Evolutionary conservation across 208 protist species (phyloP).

Genomic region (Trichomonas gallinae): DNA sequence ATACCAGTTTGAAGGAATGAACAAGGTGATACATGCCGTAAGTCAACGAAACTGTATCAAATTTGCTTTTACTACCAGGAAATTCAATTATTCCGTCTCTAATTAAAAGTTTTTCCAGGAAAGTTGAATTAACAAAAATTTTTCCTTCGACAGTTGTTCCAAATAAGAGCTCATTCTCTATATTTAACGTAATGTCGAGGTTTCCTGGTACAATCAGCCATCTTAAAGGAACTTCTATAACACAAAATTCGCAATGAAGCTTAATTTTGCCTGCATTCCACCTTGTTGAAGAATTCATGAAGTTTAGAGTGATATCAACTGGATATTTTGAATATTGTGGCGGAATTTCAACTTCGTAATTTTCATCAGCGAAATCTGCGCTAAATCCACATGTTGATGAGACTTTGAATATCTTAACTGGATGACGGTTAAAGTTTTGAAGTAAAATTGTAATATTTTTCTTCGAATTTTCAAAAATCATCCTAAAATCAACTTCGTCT

Average conservation of each 20-base stretch:
- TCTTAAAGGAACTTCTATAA: neutral
- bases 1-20: neutral
- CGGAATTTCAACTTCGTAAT: neutral
- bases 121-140: neutral
- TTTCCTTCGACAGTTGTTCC: neutral
- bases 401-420: neutral
- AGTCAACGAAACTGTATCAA: too few relatives aligned
- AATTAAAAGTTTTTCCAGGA: neutral
- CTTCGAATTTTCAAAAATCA: neutral
- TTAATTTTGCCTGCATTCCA: neutral
- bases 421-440: neutral
- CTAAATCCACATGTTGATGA: neutral
- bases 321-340: neutral
- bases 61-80: neutral
- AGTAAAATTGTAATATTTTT: neutral
- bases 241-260: neutral
- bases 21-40: too few relatives aligned
- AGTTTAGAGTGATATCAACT: neutral
- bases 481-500: neutral
- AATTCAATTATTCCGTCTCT: neutral
- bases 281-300: neutral
- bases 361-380: neutral
- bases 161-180: neutral
- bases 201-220: neutral
- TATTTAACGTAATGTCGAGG: neutral